A percentile compares a stretch with the other conserved stretches of the same genome.
Evolutionary conservation across 2,329 filamentous ascomycete species (phyloP).

Genomic region (Mollisiaceae sp.): DNA sequence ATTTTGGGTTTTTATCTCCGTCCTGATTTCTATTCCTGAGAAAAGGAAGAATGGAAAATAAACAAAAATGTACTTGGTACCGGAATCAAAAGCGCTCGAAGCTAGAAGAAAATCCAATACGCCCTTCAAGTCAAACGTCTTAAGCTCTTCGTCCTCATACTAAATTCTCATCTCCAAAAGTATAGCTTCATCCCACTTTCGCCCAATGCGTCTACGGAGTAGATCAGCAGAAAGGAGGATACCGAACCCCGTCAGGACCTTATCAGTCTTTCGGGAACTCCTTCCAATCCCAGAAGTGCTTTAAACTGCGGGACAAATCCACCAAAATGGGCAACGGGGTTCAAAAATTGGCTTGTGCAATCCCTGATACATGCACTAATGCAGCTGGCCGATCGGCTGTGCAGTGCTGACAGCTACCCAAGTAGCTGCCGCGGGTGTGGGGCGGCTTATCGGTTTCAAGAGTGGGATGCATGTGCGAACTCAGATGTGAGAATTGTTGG

Average conservation of each 20-base stretch:
- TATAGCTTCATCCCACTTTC: conserved; percentile 11
- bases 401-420: background rate
- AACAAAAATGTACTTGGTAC: background rate
- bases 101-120: background rate
- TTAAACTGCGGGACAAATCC: conserved; percentile 1
- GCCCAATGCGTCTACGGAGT: background rate
- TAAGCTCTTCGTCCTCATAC: background rate
- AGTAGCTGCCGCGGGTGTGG: background rate
- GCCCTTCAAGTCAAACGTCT: background rate
- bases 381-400: conserved; percentile 4
- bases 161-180: background rate
- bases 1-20: background rate
- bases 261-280: conserved; percentile 9
- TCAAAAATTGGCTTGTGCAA: background rate
- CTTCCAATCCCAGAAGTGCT: conserved; percentile 1
- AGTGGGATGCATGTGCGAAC: background rate
- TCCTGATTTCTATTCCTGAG: background rate
- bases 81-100: background rate
- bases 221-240: background rate
- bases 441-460: background rate
- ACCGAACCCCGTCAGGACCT: background rate
- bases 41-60: background rate
- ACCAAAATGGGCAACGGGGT: background rate
- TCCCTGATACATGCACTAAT: background rate
- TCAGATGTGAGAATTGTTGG: background rate